Evolutionary conservation across 2,329 filamentous ascomycete genomes (phyloP).

Genomic region (Ophiostoma sp.): DNA sequence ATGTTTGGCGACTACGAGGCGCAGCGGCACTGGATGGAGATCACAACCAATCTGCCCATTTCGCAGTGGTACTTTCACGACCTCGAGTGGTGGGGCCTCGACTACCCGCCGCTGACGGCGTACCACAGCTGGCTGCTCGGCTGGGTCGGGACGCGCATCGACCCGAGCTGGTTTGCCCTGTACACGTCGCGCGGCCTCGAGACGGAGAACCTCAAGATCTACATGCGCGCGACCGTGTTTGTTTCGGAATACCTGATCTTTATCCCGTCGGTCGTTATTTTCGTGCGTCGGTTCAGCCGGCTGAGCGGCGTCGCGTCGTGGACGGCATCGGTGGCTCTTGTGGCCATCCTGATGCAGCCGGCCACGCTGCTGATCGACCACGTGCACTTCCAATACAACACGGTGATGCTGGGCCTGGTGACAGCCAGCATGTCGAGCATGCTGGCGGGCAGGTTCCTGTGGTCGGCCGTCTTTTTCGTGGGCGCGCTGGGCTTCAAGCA

Average conservation of each 20-base stretch:
- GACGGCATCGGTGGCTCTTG: conserved; percentile 78
- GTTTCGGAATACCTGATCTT: conserved; percentile 88
- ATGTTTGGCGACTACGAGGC: conserved; percentile 98
- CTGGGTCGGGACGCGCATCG: conserved; percentile 71
- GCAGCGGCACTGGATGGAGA: conserved; percentile 97
- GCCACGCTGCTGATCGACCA: conserved; percentile 88
- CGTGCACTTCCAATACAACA: conserved; percentile 96
- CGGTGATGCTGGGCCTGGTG: conserved; percentile 92
- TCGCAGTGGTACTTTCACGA: conserved; percentile 99
- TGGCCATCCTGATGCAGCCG: conserved; percentile 88
- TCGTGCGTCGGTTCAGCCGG: conserved; percentile 74
- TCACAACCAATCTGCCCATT: conserved; percentile 81
- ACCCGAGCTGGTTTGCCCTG: conserved; percentile 83
- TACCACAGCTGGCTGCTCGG: conserved; percentile 98
- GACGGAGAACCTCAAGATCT: conserved; percentile 76
- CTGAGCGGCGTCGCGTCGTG: conserved; percentile 72
- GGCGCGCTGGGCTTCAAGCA: conserved; percentile 95
- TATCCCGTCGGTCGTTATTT: conserved; percentile 77
- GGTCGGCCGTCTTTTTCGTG: conserved; percentile 92
- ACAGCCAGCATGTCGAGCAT: conserved; percentile 84
- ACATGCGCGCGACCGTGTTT: conserved; percentile 90
- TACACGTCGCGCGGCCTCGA: conserved; percentile 76
- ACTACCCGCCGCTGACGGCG: conserved; percentile 94
- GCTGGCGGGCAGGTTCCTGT: conserved; percentile 75
- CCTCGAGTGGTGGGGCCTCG: conserved; percentile 92